Evolutionary conservation across 139 green algal genomes (phyloP).

Genomic region (Edaphochlamys debaryana): DNA sequence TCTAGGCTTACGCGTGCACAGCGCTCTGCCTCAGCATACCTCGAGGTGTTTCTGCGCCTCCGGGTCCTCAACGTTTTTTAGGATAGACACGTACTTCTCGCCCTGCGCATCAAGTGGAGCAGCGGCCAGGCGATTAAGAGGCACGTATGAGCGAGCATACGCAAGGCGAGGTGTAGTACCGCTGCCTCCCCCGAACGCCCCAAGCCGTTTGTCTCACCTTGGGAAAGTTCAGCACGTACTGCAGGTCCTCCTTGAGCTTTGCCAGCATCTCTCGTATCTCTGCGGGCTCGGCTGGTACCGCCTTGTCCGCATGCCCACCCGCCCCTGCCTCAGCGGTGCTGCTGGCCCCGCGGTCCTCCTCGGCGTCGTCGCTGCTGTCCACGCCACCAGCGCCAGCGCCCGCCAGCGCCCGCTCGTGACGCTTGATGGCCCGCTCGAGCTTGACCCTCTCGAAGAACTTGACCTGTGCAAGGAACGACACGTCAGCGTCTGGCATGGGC

Average conservation of each 20-base stretch:
- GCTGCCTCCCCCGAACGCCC: no score
- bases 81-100: conserved; percentile 88
- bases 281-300: neutral
- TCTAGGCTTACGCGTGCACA: no score
- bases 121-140: no score
- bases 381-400: neutral
- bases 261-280: conserved; percentile 29
- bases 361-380: neutral
- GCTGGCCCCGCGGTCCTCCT: neutral
- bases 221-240: conserved; percentile 90
- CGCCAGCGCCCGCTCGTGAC: conserved; percentile 51
- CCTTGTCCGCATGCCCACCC: neutral
- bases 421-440: conserved; percentile 73
- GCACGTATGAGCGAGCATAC: no score
- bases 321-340: neutral
- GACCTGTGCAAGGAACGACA: conserved; percentile 67
- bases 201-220: conserved; percentile 55
- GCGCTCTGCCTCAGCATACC: no score
- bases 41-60: conserved; percentile 68
- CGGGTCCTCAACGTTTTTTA: conserved; percentile 62
- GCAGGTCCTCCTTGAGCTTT: conserved; percentile 68
- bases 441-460: conserved; percentile 92
- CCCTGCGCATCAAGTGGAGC: conserved; percentile 23
- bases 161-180: no score
- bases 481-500: no score